A percentile compares a stretch with the other conserved stretches of the same genome.
Evolutionary conservation across 306 rosid genomes (phyloP).

Genomic region (Dalbergia oliveri): DNA sequence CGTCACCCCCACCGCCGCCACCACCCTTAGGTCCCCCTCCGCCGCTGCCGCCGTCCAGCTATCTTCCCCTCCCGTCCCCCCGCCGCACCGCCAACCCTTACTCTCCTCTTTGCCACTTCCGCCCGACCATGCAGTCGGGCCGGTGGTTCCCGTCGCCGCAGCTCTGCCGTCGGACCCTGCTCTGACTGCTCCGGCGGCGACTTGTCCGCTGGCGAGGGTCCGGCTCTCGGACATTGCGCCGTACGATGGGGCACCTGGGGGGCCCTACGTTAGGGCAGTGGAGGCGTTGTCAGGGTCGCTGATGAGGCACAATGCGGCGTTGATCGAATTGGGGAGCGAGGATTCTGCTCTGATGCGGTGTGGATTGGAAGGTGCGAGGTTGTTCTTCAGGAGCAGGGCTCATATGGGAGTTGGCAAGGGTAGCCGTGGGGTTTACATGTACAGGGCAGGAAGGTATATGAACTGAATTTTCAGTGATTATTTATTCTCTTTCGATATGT

Average conservation of each 20-base stretch:
- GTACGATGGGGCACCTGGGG: constrained; percentile 80
- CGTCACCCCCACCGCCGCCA: constrained; percentile 43
- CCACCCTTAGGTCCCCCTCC: constrained; percentile 78
- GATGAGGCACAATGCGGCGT: constrained; percentile 87
- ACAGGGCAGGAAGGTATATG: constrained; percentile 91
- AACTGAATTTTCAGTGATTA: too few relatives aligned
- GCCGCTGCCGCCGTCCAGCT: constrained; percentile 58
- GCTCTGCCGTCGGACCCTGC: constrained; percentile 55
- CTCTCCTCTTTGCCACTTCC: constrained; percentile 43
- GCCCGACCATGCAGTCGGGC: constrained; percentile 49
- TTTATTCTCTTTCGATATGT: not conserved
- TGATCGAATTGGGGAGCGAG: constrained; percentile 76
- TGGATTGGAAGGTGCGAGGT: constrained; percentile 84
- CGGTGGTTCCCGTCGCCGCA: constrained; percentile 51
- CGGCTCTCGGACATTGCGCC: constrained; percentile 83
- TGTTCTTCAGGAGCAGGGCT: constrained; percentile 79
- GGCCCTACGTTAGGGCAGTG: constrained; percentile 71
- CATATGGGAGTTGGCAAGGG: constrained; percentile 72
- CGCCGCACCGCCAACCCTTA: constrained; percentile 55
- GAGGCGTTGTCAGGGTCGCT: constrained; percentile 76
- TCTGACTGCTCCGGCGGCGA: constrained; percentile 47
- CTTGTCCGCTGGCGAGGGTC: constrained; percentile 65
- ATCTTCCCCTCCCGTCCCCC: constrained; percentile 50
- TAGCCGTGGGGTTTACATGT: constrained; percentile 83
- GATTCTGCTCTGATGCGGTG: constrained; percentile 81